Evolutionary conservation across 1,284 basidiomycete species (phyloP), one percentile per base, ranked within the genome.

Genomic region (Limonomyces culmigenus): DNA sequence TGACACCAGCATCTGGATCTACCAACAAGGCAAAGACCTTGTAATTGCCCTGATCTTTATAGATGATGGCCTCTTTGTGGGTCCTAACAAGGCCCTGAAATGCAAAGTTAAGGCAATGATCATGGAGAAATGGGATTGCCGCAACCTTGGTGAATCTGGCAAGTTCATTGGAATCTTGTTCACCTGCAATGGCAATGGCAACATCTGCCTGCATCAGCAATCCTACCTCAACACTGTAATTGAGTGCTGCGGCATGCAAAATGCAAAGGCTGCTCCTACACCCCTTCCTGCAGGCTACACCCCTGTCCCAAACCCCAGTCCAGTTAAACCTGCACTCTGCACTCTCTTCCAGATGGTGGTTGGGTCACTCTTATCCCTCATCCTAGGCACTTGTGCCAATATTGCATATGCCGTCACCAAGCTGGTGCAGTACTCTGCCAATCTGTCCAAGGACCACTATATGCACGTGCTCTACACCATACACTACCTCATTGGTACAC

Each of bases 141-240:
- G 39, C 11, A 47, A 50, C 37, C 36, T 50, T 20, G 49, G 46
- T n/a, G n/a, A n/a, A n/a, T n/a, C n/a, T n/a, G n/a, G n/a, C n/a
- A n/a, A 46, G 44, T 39, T 61, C n/a, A 45, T 62, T 1, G 54
- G 57, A 3, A 47, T 59, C 29, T 43, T 53, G 36, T 8, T 27
- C 25, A 27, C 25, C n/a, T 27, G 25, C 10, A 27, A 27, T 8
- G 25, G 25, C 25, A 27, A 27, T n/a, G 8, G 25, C n/a, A n/a
- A n/a, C n/a, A n/a, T 27, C 25, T n/a, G n/a, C n/a, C 44, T 62
- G 38, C 38, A 33, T 3, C 56, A 58, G 27, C 39, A 41, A 1
- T 29, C 41, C 5, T 58, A 57, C 41, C 47, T 53, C 33, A 31
- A 48, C 6, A 33, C 40, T 3, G 44, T 60, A 11, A 41, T 59